Evolutionary conservation across 129 eudicot species (phyloP).

Genomic region (Mikania micrantha): DNA sequence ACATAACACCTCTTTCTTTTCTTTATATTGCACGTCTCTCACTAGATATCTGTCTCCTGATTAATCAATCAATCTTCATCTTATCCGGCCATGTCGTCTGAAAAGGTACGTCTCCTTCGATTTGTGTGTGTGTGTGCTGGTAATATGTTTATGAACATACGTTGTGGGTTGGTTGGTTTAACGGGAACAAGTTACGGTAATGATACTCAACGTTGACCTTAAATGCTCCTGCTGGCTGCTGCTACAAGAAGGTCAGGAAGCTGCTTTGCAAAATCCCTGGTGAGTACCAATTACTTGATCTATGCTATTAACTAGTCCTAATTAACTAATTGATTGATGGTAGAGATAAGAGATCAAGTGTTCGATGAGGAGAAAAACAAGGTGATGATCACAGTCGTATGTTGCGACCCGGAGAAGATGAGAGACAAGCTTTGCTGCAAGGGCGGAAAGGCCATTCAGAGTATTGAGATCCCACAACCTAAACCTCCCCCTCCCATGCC

Average conservation of each 20-base stretch:
- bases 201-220: constrained; percentile 83
- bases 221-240: constrained; percentile 62
- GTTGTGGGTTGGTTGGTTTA: background rate
- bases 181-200: constrained; percentile 39
- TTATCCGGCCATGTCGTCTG: constrained; percentile 31
- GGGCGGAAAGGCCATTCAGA: constrained; percentile 52
- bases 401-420: constrained; percentile 80
- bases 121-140: background rate
- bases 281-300: constrained; percentile 21
- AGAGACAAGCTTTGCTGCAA: constrained; percentile 68
- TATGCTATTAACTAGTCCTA: too few relatives aligned
- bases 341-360: constrained; percentile 72
- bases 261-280: constrained; percentile 77
- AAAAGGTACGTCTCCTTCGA: constrained; percentile 22
- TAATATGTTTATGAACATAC: background rate
- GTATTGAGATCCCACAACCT: constrained; percentile 52
- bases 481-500: constrained; percentile 10
- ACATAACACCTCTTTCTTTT: too few relatives aligned
- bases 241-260: constrained; percentile 84
- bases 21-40: too few relatives aligned
- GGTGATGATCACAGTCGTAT: constrained; percentile 61
- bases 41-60: too few relatives aligned
- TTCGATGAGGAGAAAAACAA: constrained; percentile 59
- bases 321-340: constrained; percentile 4
- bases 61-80: too few relatives aligned